phyloP scores from a whole-genome alignment of 108 stramenopile genomes.

The Skeletonema menzelii region DNA sequence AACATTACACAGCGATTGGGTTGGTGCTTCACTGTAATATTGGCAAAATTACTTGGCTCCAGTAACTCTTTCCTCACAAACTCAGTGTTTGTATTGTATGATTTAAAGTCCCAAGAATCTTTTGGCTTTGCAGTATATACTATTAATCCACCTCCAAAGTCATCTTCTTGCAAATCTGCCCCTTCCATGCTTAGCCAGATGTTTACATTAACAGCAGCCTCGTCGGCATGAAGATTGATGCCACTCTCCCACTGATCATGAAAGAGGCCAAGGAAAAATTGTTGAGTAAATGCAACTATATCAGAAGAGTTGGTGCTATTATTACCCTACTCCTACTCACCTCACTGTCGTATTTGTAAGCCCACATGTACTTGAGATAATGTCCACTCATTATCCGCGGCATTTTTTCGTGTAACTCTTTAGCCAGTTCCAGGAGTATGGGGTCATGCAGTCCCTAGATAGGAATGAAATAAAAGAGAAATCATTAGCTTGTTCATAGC shows the following conservation, averaged over 20 bases:
- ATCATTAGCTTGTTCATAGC: too few relatives aligned
- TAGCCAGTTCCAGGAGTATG: slow-evolving; percentile 55
- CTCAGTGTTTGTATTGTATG: slow-evolving; percentile 63
- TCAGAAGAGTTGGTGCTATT: too few relatives aligned
- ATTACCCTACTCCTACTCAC: too few relatives aligned
- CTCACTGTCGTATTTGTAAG: slow-evolving; percentile 50
- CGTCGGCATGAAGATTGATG: slow-evolving; percentile 79
- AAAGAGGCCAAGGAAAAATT: too few relatives aligned
- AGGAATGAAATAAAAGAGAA: too few relatives aligned
- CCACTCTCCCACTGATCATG: slow-evolving; percentile 45
- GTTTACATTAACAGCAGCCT: slow-evolving; percentile 84
- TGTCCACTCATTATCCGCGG: slow-evolving; percentile 61
- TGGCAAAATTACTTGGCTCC: slow-evolving; percentile 59
- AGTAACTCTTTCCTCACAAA: slow-evolving; percentile 53
- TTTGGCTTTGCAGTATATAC: slow-evolving; percentile 78
- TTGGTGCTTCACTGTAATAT: slow-evolving; percentile 70
- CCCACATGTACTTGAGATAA: slow-evolving; percentile 67
- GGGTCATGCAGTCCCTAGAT: slow-evolving; percentile 47
- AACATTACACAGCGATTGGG: slow-evolving; percentile 84
- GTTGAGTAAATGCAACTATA: too few relatives aligned
- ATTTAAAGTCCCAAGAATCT: slow-evolving; percentile 58
- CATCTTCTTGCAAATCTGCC: slow-evolving; percentile 64
- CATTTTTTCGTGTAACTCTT: slow-evolving; percentile 50
- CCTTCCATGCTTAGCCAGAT: slow-evolving; percentile 80
- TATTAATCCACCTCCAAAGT: slow-evolving; percentile 64